Evolutionary conservation across 768 basidiomycete species (phyloP).

Genomic region (Phlebiopsis flavidoalba): DNA sequence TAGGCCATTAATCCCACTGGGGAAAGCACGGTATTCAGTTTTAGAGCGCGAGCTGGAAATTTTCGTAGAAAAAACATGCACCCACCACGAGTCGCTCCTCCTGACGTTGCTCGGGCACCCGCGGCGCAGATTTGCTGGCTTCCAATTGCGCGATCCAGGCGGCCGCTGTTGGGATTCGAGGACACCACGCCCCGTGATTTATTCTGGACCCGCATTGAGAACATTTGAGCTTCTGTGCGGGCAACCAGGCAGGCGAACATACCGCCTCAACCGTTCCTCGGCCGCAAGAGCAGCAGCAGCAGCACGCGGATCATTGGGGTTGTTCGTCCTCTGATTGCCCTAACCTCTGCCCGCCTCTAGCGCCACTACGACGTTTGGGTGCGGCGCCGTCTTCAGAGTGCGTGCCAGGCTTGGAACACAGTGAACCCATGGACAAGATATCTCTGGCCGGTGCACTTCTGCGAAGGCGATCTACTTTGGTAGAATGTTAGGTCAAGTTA

Average conservation of each 20-base stretch:
- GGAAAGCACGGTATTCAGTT: constrained; percentile 18
- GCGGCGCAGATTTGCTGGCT: constrained; percentile 31
- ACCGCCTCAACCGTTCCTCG: constrained; percentile 28
- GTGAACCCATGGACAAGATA: constrained; percentile 25
- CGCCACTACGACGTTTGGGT: neutral
- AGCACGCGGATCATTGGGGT: constrained; percentile 19
- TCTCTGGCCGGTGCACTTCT: neutral
- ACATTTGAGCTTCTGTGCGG: neutral
- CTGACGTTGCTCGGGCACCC: constrained; percentile 33
- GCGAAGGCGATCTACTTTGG: no score
- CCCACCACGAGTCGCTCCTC: constrained; percentile 42
- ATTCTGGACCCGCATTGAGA: constrained; percentile 22
- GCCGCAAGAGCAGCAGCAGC: constrained; percentile 34
- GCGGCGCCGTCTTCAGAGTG: constrained; percentile 25
- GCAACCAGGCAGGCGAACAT: constrained; percentile 6
- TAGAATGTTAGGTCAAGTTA: neutral
- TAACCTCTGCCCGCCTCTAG: constrained; percentile 1
- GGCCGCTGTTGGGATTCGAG: constrained; percentile 42
- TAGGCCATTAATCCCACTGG: constrained; percentile 37
- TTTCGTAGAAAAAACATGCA: constrained; percentile 16
- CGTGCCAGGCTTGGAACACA: constrained; percentile 31
- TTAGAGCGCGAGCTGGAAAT: neutral
- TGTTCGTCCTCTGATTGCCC: constrained; percentile 7
- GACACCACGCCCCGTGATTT: constrained; percentile 38
- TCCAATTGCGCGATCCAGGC: constrained; percentile 38